Base-by-base conservation (phyloP, 2,329 filamentous ascomycete species). In the Sarocladium strictum region DNA sequence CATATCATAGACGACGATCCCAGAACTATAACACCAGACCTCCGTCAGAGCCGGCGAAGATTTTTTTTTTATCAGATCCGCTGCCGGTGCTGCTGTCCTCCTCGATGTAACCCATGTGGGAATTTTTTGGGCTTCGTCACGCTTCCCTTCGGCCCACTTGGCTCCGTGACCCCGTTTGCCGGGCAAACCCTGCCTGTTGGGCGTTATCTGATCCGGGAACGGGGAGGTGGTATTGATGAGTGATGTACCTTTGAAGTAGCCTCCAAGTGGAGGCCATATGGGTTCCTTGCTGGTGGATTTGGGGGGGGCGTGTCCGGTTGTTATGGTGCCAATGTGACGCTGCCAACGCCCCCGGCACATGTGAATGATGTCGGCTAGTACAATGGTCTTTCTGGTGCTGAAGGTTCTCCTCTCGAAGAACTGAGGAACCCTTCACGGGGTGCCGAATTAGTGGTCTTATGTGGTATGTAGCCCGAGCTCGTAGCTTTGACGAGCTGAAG, bases 191-290 rank as follows among this genome's bases (percentile, higher is more conserved):
- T n/a, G 23, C 23, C 23, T 21, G 21, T n/a, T n/a, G 21, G 23
- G 43, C 11, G 7, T 55, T 55, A 55, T 55, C 54, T 55, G 54
- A 55, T 55, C 53, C 26, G 41, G 35, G 12, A 4, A 37, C 3
- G 10, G 27, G 32, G 19, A 32, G 14, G 15, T 55, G 41, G 47
- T 32, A 45, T 19, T 38, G 23, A 27, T 11, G n/a, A n/a, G n/a
- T n/a, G 21, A 47, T 47, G 43, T 47, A 47, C 43, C 43, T 27
- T 27, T 29, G 23, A 47, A 11, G 43, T 47, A 47, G 17, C 21
- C 7, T 17, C 10, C 3, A 29, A 17, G 23, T 27, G 43, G 24
- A 17, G 43, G 23, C 23, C 9, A 43, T 9, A 7, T 9, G 7
- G 6, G 15, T 6, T 21, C 6, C 17, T 43, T 43, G 40, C 21